Evolutionary conservation across 2,329 filamentous ascomycete genomes (phyloP), one percentile per base, ranked within the genome.

Genomic region (Epichloe gansuensis): DNA sequence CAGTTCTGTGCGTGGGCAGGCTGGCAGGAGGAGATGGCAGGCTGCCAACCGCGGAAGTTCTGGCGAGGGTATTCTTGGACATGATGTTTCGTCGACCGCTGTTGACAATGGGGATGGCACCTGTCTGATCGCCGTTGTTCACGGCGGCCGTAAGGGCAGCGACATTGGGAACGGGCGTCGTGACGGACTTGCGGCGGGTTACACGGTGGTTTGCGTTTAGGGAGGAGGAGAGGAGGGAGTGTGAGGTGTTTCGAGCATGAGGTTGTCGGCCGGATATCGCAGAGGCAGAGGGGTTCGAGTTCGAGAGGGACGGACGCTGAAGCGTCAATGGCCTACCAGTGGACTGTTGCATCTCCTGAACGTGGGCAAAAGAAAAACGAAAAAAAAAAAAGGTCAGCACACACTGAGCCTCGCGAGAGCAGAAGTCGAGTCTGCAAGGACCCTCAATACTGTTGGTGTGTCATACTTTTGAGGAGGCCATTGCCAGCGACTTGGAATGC

Each of bases 101-200:
- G 61, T 75, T 73, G 51, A 74, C 71, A 52, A 85, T 82, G 41
- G 71, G 83, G 65, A 76, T 75, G 57, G 75, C 74, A 51, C 72
- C 66, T 48, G 73, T 66, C 62, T 72, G 74, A 54, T 78, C 77
- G 59, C 84, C 81, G 64, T 87, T 85, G 63, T 81, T 81, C 55
- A 87, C 71, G 49, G 84, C 86, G 12, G 84, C 84, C 35, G 86
- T 85, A 56, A 91, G 73, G 51, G 86, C 87, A 17, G 86, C 84
- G 45, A 85, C 81, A 68, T 86, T 90, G 66, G 80, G 77, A 47
- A 76, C 78, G 46, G 84, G 80, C 57, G 82, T 85, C 55, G 87
- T 89, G 65, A 95, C 89, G 71, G 90, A 96, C 79, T 97, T 97
- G 62, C 93, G 82, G 63, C 91, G 87, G 61, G 87, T 89, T 59